Conservation (phyloP, 2,329 filamentous ascomycete species). For the Penicillium sp. region DNA sequence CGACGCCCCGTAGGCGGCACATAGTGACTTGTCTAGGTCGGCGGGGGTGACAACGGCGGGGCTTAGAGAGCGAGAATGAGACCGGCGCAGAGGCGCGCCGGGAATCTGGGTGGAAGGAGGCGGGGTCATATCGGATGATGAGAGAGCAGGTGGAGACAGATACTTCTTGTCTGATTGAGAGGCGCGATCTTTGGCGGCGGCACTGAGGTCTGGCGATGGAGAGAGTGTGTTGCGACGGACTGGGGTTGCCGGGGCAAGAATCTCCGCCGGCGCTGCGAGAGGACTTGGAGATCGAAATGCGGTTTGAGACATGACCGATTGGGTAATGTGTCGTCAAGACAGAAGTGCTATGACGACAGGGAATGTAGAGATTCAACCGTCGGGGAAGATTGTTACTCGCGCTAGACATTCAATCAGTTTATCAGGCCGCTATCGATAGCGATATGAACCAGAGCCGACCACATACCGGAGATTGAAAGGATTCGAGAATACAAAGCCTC, state of each 20-base stretch:
- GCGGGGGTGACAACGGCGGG: slow-evolving; percentile 52
- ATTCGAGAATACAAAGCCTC: slow-evolving; percentile 5
- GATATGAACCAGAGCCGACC: slow-evolving; percentile 18
- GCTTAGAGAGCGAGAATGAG: slow-evolving; percentile 37
- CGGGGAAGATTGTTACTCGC: slow-evolving; percentile 24
- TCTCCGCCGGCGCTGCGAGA: slow-evolving; percentile 45
- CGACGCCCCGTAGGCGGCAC: slow-evolving; percentile 47
- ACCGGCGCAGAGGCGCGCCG: slow-evolving; percentile 46
- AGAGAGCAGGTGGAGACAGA: slow-evolving; percentile 50
- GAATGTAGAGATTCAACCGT: slow-evolving; percentile 16
- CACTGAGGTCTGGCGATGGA: slow-evolving; percentile 42
- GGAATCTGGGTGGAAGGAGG: slow-evolving; percentile 65
- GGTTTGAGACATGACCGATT: slow-evolving; percentile 39
- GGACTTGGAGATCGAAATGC: slow-evolving; percentile 38
- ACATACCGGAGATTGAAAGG: slow-evolving; percentile 32
- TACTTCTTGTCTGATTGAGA: slow-evolving; percentile 40
- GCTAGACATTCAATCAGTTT: slow-evolving; percentile 29
- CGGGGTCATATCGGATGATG: slow-evolving; percentile 61
- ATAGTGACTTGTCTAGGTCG: slow-evolving; percentile 48
- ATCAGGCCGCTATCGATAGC: slow-evolving; percentile 15
- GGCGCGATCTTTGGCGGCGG: slow-evolving; percentile 36
- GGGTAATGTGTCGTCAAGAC: slow-evolving; percentile 7
- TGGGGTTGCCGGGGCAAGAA: slow-evolving; percentile 42
- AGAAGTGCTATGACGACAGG: slow-evolving; percentile 13
- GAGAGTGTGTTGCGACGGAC: slow-evolving; percentile 38